Evolutionary conservation across 495 filamentous ascomycete genomes (phyloP), one percentile per base, ranked within the genome.

Genomic region (Xylaria cubensis): DNA sequence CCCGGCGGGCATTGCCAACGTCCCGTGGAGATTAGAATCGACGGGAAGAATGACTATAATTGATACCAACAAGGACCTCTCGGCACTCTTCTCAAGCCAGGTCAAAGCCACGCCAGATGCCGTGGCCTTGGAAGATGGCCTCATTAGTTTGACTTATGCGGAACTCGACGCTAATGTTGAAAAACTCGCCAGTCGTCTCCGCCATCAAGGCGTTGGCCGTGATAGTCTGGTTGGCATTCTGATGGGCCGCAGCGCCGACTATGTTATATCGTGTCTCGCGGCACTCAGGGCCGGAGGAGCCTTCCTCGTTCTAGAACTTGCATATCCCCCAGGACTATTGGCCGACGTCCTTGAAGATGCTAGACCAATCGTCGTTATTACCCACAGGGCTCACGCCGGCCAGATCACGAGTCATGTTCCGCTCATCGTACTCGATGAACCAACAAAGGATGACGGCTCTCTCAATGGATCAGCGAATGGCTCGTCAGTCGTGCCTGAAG

Each of bases 241-340:
- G 21, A 80, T 92, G 67, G 89, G 88, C 44, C 86, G 90, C 7
- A 91, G 89, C 73, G 89, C 90, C 24, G 82, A 92, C 77, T 92
- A 92, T 77, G 89, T 92, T 74, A 89, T 92, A 79, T 87, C 89
- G 32, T 92, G 90, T 76, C 81, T 92, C 51, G 90, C 90, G 34
- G 87, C 88, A 7, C 85, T 92, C 53, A 87, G 89, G 39, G 90
- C 90, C 1, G 90, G 90, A 26, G 90, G 90, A 36, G 90, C 90
- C n/a, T 92, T 92, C 72, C 84, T 92, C 0, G 89, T 92, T 12
- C 86, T 92, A 0, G 90, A 92, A 76, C 83, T 92, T 26, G 90
- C 90, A 36, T 92, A 92, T 74, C 90, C 90, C 0, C 85, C 89
- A 0, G 87, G 85, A 39, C 81, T 92, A 46, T 77, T 92, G 69